Evolutionary conservation across 345 rosid genomes (phyloP).

Genomic region (Trapa incisa): DNA sequence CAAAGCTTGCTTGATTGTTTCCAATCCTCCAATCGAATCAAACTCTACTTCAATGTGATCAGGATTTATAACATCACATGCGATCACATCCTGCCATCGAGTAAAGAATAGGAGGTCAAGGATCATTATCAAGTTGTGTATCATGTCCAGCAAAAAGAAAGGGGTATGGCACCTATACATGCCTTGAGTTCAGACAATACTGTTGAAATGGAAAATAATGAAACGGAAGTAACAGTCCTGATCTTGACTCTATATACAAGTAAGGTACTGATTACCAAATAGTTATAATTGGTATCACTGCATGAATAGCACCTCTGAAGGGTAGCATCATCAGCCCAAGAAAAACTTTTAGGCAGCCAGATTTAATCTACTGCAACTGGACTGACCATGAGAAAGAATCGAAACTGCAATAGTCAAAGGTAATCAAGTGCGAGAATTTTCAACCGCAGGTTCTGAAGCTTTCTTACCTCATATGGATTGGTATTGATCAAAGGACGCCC

Average conservation of each 20-base stretch:
- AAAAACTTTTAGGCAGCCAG: background rate
- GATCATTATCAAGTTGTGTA: too few relatives aligned
- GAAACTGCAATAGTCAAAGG: background rate
- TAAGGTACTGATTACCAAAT: background rate
- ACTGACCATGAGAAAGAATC: background rate
- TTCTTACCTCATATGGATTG: slow-evolving; percentile 74
- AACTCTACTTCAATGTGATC: slow-evolving; percentile 89
- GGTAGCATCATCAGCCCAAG: background rate
- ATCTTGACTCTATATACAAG: background rate
- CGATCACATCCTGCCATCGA: slow-evolving; percentile 71
- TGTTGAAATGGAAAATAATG: background rate
- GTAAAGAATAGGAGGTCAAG: background rate
- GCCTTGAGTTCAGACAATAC: background rate
- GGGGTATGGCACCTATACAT: background rate
- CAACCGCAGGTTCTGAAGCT: background rate
- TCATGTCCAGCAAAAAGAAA: too few relatives aligned
- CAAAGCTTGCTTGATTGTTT: slow-evolving; percentile 61
- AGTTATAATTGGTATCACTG: background rate
- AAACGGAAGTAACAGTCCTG: background rate
- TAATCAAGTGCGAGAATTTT: background rate
- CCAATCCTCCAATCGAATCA: slow-evolving; percentile 81
- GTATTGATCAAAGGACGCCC: slow-evolving; percentile 87
- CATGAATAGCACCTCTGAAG: background rate
- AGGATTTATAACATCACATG: slow-evolving; percentile 93
- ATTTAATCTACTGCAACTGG: background rate